Base-by-base conservation (phyloP, 169 alveolate genomes). In the Plasmodium knowlesi region DNA sequence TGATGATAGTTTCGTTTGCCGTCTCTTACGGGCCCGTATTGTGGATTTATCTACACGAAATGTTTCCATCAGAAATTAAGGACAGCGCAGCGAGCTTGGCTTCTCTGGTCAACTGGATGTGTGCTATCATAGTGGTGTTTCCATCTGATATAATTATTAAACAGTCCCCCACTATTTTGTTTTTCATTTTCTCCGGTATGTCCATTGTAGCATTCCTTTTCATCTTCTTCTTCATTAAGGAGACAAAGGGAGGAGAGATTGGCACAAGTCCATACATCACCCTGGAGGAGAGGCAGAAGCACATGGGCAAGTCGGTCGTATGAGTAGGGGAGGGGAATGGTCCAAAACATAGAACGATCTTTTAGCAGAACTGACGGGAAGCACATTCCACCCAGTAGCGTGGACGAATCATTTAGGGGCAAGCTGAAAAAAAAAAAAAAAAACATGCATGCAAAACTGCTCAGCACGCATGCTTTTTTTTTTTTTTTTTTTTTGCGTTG, bases 41-140 rank as follows among this genome's bases (percentile, higher is more conserved):
- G 80, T 97, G 98, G 98, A 96, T 97, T 9, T 97, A 96, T 89
- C 83, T 97, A 19, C 96, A 96, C 81, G 98, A 97, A 94, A 97
- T 97, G 76, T 96, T 93, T 94, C 97, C 98, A 0, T 88, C 96
- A 0, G 98, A 97, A 84, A 95, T 96, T 88, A 97, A 97, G 94
- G 98, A 96, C 72, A 95, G 97, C 16, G 98, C 97, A 1, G 96
- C 97, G 5, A 86, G 96, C 41, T 84, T 95, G 19, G 98, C 98
- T 37, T 95, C 97, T 0, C 94, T 96, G 22, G 30, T 95, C n/a
- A 97, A 97, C 92, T 97, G 98, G 97, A 22, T 93, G 5, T 94
- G 96, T 34, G 97, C 98, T 22, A 92, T 96, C 78, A 74, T 94
- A 10, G 93, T 96, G 16, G 98, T 97, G 50, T 83, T 95, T 41